Percentiles rank a stretch among this genome's conserved stretches.
phyloP scores from a whole-genome alignment of 1,284 basidiomycete genomes.

The Hemileia vastatrix region DNA sequence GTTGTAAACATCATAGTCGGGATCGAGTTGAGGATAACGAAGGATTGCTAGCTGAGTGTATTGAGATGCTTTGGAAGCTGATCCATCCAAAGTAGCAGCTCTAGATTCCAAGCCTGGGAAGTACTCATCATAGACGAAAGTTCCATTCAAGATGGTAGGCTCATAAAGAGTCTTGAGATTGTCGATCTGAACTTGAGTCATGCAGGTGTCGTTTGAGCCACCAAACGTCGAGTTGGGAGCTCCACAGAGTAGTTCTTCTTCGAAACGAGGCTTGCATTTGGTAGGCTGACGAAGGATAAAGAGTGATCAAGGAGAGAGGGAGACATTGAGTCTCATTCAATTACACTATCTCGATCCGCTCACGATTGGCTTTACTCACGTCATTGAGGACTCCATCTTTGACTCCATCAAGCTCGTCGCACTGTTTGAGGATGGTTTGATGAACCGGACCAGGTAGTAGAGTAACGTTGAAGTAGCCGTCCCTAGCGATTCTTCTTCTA shows the following conservation, averaged over 20 bases:
- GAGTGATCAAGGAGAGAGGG: too few species aligned
- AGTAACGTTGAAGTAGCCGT: conserved; percentile 15
- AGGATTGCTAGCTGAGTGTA: not conserved
- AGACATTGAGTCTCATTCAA: too few species aligned
- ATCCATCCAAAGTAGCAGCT: not conserved
- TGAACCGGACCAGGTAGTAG: conserved; percentile 25
- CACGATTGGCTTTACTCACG: conserved; percentile 26
- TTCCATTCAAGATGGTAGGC: conserved; percentile 1
- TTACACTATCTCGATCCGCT: conserved; percentile 26
- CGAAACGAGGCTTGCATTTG: conserved; percentile 25
- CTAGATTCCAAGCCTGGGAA: conserved; percentile 21
- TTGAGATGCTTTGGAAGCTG: conserved; percentile 16
- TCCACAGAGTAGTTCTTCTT: conserved; percentile 20
- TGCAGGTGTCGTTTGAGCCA: not conserved
- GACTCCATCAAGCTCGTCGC: conserved; percentile 45
- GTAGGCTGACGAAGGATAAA: not conserved
- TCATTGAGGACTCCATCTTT: conserved; percentile 44
- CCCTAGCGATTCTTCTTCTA: conserved; percentile 5
- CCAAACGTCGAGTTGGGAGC: conserved; percentile 1
- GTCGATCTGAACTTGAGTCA: conserved; percentile 1
- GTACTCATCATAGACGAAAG: conserved; percentile 22
- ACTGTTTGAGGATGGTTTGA: conserved; percentile 40
- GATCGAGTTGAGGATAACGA: conserved; percentile 2
- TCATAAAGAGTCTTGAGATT: conserved; percentile 5
- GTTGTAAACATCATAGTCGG: too few species aligned